phyloP scores from a whole-genome alignment of 2,329 filamentous ascomycete genomes.

The Cadophora malorum region DNA sequence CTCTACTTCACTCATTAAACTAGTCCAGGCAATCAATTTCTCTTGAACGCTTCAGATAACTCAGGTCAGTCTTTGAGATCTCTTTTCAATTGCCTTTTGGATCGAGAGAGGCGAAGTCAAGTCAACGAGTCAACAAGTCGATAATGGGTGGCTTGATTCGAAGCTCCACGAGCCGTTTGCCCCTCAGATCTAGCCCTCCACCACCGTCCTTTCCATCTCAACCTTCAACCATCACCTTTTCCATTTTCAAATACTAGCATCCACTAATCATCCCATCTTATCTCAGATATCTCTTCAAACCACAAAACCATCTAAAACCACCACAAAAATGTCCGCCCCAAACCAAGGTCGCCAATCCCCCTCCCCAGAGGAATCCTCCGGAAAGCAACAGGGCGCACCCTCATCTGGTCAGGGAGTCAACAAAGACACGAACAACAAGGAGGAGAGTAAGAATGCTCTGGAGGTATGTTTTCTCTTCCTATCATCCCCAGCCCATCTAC shows the following conservation, averaged over 20 bases:
- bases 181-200: not conserved
- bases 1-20: not conserved
- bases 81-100: not conserved
- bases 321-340: constrained; percentile 47
- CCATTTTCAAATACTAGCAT: no score
- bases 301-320: no score
- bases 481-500: no score
- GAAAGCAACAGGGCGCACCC: constrained; percentile 66
- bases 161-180: not conserved
- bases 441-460: constrained; percentile 56
- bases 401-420: constrained; percentile 64
- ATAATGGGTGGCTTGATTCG: not conserved
- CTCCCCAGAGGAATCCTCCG: constrained; percentile 70
- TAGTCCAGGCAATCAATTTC: not conserved
- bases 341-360: constrained; percentile 82
- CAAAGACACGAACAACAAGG: constrained; percentile 57
- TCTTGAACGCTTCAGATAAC: not conserved
- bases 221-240: not conserved
- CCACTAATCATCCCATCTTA: no score
- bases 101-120: not conserved
- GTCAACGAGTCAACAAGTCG: not conserved
- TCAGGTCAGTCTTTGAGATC: not conserved
- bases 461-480: constrained; percentile 49
- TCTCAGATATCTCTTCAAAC: no score
- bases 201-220: not conserved